These are phyloP conservation scores for Monosporascus sp. DNA, from an alignment of 2,329 filamentous ascomycete genomes.

Conservation along the genomic window DNA sequence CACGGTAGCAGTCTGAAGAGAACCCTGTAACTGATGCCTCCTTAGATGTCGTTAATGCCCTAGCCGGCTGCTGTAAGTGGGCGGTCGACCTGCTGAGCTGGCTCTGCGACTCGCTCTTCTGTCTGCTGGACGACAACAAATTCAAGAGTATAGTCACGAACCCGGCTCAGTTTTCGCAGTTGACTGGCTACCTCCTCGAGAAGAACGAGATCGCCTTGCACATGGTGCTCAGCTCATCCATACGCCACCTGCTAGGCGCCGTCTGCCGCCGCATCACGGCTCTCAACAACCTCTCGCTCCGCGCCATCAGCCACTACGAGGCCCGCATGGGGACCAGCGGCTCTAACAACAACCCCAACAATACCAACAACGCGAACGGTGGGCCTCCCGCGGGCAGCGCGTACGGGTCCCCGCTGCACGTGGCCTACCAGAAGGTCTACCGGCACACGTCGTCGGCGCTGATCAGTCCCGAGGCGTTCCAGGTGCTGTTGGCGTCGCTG, in stretches of 20 bases:
- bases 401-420: constrained; percentile 41
- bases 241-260: constrained; percentile 66
- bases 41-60: constrained; percentile 63
- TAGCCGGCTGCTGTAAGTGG: constrained; percentile 76
- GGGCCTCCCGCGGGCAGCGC: neutral
- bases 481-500: constrained; percentile 51
- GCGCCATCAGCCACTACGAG: constrained; percentile 48
- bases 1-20: neutral
- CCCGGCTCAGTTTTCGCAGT: constrained; percentile 40
- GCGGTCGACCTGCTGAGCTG: constrained; percentile 64
- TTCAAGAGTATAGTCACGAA: constrained; percentile 44
- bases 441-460: constrained; percentile 44
- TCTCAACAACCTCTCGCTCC: constrained; percentile 44
- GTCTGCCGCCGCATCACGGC: constrained; percentile 59
- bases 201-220: constrained; percentile 56
- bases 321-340: constrained; percentile 35
- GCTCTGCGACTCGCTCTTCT: constrained; percentile 55
- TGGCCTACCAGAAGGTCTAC: constrained; percentile 51
- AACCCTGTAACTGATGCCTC: constrained; percentile 9
- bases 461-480: constrained; percentile 56
- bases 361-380: constrained; percentile 35
- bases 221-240: constrained; percentile 66
- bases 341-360: constrained; percentile 34
- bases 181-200: constrained; percentile 46
- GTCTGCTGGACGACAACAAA: constrained; percentile 45